phyloP scores from a whole-genome alignment of 2,329 filamentous ascomycete species.

The Botryotinia calthae region DNA sequence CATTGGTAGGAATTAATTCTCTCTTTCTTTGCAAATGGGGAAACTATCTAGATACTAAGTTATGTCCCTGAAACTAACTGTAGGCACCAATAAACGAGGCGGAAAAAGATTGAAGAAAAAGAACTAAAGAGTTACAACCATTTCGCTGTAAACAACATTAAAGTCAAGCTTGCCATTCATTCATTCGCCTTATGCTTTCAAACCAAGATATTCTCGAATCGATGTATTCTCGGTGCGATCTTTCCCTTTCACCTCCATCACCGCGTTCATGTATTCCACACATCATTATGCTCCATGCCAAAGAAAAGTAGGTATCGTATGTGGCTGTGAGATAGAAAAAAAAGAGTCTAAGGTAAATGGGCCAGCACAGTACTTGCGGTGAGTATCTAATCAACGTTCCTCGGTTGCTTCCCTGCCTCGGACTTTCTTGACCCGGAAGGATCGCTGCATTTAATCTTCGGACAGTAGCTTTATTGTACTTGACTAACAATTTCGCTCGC shows the following conservation, averaged over 20 bases:
- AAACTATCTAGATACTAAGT: slow-evolving; percentile 16
- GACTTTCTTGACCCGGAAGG: slow-evolving; percentile 22
- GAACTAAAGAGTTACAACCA: slow-evolving; percentile 22
- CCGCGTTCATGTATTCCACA: slow-evolving; percentile 27
- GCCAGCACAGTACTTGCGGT: slow-evolving; percentile 26
- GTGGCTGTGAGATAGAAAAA: slow-evolving; percentile 27
- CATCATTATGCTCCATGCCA: slow-evolving; percentile 29
- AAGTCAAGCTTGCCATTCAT: slow-evolving; percentile 18
- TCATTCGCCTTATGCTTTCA: slow-evolving; percentile 29
- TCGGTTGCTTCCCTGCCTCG: slow-evolving; percentile 23
- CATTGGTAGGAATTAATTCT: not conserved
- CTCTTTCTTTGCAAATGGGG: not conserved
- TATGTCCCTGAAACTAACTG: slow-evolving; percentile 1
- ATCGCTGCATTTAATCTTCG: slow-evolving; percentile 24
- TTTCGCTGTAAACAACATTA: slow-evolving; percentile 17
- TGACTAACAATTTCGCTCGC: slow-evolving; percentile 95
- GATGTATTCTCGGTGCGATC: slow-evolving; percentile 7
- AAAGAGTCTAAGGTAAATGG: slow-evolving; percentile 25
- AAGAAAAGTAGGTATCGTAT: slow-evolving; percentile 34
- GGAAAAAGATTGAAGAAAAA: slow-evolving; percentile 23
- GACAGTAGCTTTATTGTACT: slow-evolving; percentile 44
- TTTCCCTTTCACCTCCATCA: slow-evolving; percentile 23
- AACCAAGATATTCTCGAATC: slow-evolving; percentile 12
- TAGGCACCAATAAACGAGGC: slow-evolving; percentile 9
- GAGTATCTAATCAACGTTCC: slow-evolving; percentile 25